Evolutionary conservation across 2,329 filamentous ascomycete genomes (phyloP).

Genomic region (Sporothrix humicola): DNA sequence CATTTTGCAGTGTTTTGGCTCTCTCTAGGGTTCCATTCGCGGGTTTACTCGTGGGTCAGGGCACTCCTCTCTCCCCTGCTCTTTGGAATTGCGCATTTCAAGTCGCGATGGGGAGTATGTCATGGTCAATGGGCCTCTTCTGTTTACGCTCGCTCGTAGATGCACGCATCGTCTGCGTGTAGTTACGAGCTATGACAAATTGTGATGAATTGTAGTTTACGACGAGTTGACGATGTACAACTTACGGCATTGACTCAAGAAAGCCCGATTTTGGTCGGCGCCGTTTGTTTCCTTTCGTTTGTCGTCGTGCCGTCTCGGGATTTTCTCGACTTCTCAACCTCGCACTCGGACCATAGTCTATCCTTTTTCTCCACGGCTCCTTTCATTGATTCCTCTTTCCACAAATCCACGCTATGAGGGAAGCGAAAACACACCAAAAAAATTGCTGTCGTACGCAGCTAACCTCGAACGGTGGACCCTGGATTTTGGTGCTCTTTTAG

Average conservation of each 20-base stretch:
- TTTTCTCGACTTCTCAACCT: constrained; percentile 15
- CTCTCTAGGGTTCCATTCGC: background rate
- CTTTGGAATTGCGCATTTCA: constrained; percentile 19
- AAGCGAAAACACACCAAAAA: no score
- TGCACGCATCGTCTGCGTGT: background rate
- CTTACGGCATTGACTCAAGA: no score
- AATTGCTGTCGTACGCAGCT: background rate
- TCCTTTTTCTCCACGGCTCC: constrained; percentile 4
- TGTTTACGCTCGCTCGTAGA: background rate
- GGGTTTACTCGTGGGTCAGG: background rate
- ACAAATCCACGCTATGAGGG: no score
- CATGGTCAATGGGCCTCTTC: background rate
- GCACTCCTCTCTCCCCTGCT: background rate
- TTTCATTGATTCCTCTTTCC: background rate
- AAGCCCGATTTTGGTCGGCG: background rate
- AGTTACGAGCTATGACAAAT: no score
- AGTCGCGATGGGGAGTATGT: background rate
- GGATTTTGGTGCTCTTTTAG: background rate
- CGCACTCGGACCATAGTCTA: background rate
- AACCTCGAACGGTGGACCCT: constrained; percentile 13
- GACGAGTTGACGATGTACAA: no score
- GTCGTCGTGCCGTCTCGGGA: background rate
- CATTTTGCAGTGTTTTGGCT: background rate
- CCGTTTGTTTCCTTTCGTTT: background rate
- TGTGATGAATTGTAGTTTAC: no score